Base-by-base conservation (phyloP, 164 flowering plant species). In the Buxus sempervirens region DNA sequence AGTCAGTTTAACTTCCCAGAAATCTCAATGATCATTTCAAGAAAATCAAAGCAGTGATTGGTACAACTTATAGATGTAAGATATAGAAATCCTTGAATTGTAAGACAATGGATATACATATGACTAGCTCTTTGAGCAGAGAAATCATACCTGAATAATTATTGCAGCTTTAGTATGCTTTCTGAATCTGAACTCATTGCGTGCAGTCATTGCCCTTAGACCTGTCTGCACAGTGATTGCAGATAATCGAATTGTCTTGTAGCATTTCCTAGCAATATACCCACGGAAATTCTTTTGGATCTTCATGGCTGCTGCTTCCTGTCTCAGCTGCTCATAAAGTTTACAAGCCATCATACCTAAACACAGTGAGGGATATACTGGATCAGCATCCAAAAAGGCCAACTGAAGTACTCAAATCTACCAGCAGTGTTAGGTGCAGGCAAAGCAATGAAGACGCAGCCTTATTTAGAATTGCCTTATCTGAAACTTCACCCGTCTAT, bases 171-270 rank as follows among this genome's bases (percentile, higher is more conserved):
- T 96, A 12, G 96, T 91, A 72, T 88, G 88, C 80, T 85, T 88
- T 78, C 91, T 82, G 68, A 84, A 90, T 82, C 97, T 84, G 81
- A 89, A 96, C 72, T 91, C 92, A 67, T 91, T 82, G 27, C 96
- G 96, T 70, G 96, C 93, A 68, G 81, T 80, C 99, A 96, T 89
- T 60, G 92, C 93, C 78, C 97, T 88, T 78, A 93, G 76, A 51
- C 98, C 98, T 67, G 95, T 87, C 80, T 96, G 98, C 72, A 96
- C 61, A 63, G 73, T 76, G 58, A 88, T 83, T 68, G 97, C 91
- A 68, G 98, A 87, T 53, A 62, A 56, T 65, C 75, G 78, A 48
- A 84, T 58, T 23, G 58, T 74, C 36, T 64, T 19, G 79, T 93
- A 93, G 58, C 89, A 86, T 58, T 73, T 77, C 76, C 83, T 75